phyloP scores from a whole-genome alignment of 768 basidiomycete genomes.

The Crucibulum laeve region DNA sequence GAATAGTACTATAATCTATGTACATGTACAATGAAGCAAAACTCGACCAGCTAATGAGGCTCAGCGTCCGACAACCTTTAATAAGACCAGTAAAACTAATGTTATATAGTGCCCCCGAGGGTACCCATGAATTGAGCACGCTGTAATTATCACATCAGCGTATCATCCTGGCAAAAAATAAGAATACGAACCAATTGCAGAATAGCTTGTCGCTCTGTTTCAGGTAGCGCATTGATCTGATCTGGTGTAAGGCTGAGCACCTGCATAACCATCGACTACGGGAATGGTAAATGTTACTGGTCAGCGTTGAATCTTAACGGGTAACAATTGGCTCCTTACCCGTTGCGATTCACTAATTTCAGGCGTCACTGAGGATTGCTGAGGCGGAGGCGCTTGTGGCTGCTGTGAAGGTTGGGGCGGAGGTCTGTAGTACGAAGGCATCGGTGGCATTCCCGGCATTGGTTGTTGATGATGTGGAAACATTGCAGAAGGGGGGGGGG shows the following conservation, averaged over 20 bases:
- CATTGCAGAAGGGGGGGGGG: slow-evolving; percentile 27
- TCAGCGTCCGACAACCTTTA: too few relatives aligned
- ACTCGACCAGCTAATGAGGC: too few relatives aligned
- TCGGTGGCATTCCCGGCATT: slow-evolving; percentile 23
- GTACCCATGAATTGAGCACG: slow-evolving; percentile 34
- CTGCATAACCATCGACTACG: slow-evolving; percentile 83
- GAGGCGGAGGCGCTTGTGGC: slow-evolving; percentile 17
- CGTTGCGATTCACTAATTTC: slow-evolving; percentile 53
- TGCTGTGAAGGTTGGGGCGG: slow-evolving; percentile 14
- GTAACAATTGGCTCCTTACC: too few relatives aligned
- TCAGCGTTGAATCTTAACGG: too few relatives aligned
- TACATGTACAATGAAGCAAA: too few relatives aligned
- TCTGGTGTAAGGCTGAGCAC: slow-evolving; percentile 78
- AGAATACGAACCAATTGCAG: slow-evolving; percentile 60
- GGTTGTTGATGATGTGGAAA: slow-evolving; percentile 23
- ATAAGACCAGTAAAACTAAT: too few relatives aligned
- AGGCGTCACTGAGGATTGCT: slow-evolving; percentile 21
- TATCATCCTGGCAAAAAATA: not conserved
- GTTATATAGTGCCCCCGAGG: too few relatives aligned
- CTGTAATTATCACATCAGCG: slow-evolving; percentile 19
- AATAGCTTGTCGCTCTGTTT: slow-evolving; percentile 74
- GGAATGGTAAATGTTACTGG: too few relatives aligned
- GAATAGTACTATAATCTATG: too few relatives aligned
- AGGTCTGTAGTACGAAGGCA: too few relatives aligned
- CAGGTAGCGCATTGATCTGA: slow-evolving; percentile 79